These are phyloP conservation scores for Ophiosphaerella narmari DNA, from an alignment of 2,329 filamentous ascomycete species.

Conservation along the genomic window DNA sequence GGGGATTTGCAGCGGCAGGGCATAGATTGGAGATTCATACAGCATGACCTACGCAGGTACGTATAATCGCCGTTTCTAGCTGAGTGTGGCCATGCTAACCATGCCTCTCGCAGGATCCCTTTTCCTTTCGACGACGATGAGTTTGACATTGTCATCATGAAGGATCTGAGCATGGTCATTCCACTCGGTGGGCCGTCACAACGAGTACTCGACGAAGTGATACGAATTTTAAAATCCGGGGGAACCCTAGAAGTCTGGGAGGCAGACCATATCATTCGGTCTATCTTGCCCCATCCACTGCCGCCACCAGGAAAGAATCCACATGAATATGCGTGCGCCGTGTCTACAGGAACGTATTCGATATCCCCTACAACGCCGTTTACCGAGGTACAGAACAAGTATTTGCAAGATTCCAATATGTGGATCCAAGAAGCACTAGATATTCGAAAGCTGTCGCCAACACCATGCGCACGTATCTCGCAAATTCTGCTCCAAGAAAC, in stretches of 20 bases:
- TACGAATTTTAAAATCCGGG: constrained; percentile 76
- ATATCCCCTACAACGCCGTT: constrained; percentile 84
- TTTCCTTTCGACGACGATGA: constrained; percentile 79
- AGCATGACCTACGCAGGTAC: constrained; percentile 76
- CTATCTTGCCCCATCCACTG: constrained; percentile 77
- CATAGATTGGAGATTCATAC: constrained; percentile 86
- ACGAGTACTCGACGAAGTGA: constrained; percentile 69
- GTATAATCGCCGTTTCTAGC: neutral
- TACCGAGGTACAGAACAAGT: constrained; percentile 78
- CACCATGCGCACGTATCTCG: constrained; percentile 78
- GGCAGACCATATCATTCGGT: constrained; percentile 80
- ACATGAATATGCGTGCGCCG: constrained; percentile 66
- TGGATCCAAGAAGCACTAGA: constrained; percentile 82
- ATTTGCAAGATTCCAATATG: constrained; percentile 78
- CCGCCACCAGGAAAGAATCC: constrained; percentile 61
- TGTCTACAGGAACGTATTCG: constrained; percentile 77
- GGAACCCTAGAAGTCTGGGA: constrained; percentile 90
- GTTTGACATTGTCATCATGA: constrained; percentile 88
- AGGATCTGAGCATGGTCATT: constrained; percentile 76
- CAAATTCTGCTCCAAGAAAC: constrained; percentile 82
- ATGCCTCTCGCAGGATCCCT: constrained; percentile 50
- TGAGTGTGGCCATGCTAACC: neutral
- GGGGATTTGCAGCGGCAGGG: constrained; percentile 69
- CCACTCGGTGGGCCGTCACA: constrained; percentile 61
- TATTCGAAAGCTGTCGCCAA: constrained; percentile 67